phyloP scores from a whole-genome alignment of 768 basidiomycete genomes.

The Boletus rubroflammeus region DNA sequence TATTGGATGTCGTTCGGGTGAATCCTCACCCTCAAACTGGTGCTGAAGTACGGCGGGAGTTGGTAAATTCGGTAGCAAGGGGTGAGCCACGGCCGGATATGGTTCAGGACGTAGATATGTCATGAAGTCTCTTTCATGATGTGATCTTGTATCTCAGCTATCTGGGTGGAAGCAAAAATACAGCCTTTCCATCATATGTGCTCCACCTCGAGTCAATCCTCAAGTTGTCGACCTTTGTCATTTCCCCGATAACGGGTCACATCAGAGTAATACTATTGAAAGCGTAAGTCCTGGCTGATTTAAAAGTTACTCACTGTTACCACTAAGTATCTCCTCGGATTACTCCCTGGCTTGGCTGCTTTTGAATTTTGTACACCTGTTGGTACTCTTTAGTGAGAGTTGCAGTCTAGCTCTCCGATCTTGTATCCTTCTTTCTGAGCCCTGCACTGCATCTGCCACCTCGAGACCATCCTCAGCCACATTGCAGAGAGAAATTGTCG shows the following conservation, averaged over 20 bases:
- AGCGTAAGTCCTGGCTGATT: not conserved
- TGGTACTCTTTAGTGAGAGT: not conserved
- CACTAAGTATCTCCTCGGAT: no score
- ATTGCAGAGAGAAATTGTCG: not conserved
- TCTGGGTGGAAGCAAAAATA: not conserved
- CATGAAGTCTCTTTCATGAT: conserved; percentile 24
- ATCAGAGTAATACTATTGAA: not conserved
- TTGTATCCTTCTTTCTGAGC: no score
- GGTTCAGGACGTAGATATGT: conserved; percentile 68
- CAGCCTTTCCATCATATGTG: not conserved
- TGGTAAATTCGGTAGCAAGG: conserved; percentile 81
- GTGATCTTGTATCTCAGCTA: not conserved
- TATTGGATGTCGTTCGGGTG: conserved; percentile 88
- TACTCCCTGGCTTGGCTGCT: not conserved
- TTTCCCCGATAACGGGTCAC: not conserved
- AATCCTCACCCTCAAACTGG: conserved; percentile 87
- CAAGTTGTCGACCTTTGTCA: not conserved
- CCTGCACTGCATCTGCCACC: no score
- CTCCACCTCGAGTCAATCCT: not conserved
- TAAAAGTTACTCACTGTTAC: not conserved
- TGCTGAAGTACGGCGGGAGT: conserved; percentile 84
- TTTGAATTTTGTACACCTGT: not conserved
- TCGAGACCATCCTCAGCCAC: not conserved
- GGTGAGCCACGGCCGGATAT: conserved; percentile 70
- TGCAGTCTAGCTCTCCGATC: not conserved